phyloP scores from a whole-genome alignment of 1,139 yeast genomes.

The Eremothecium sinecaudum region DNA sequence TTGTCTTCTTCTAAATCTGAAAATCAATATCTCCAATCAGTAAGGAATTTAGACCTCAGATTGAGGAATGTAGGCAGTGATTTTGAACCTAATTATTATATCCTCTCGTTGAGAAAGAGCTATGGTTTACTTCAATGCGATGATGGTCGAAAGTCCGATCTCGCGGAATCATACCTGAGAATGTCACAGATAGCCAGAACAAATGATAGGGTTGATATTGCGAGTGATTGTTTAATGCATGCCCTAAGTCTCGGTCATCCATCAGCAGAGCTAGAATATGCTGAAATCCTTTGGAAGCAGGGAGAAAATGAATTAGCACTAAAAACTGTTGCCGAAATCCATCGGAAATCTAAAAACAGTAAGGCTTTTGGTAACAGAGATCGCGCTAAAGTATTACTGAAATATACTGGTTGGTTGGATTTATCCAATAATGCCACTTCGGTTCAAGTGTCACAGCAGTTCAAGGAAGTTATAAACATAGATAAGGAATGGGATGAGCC shows the following conservation, averaged over 20 bases:
- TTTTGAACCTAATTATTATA: constrained; percentile 52
- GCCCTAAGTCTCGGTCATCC: constrained; percentile 41
- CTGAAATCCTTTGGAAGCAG: constrained; percentile 80
- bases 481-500: constrained; percentile 69
- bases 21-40: constrained; percentile 17
- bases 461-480: constrained; percentile 48
- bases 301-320: constrained; percentile 86
- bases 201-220: constrained; percentile 60
- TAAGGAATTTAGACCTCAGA: constrained; percentile 33
- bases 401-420: constrained; percentile 85
- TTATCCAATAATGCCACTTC: constrained; percentile 78
- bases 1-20: constrained; percentile 20
- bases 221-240: constrained; percentile 62
- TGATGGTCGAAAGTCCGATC: constrained; percentile 33
- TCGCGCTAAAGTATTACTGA: constrained; percentile 51
- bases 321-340: constrained; percentile 46
- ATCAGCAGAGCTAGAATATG: constrained; percentile 66
- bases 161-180: constrained; percentile 46
- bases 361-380: constrained; percentile 19
- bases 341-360: constrained; percentile 23
- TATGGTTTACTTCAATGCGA: constrained; percentile 40
- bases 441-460: constrained; percentile 61
- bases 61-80: constrained; percentile 48
- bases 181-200: constrained; percentile 63
- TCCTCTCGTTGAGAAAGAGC: constrained; percentile 51